Evolutionary conservation across 345 rosid genomes (phyloP), one percentile per base, ranked within the genome.

Genomic region (Trapa incisa): DNA sequence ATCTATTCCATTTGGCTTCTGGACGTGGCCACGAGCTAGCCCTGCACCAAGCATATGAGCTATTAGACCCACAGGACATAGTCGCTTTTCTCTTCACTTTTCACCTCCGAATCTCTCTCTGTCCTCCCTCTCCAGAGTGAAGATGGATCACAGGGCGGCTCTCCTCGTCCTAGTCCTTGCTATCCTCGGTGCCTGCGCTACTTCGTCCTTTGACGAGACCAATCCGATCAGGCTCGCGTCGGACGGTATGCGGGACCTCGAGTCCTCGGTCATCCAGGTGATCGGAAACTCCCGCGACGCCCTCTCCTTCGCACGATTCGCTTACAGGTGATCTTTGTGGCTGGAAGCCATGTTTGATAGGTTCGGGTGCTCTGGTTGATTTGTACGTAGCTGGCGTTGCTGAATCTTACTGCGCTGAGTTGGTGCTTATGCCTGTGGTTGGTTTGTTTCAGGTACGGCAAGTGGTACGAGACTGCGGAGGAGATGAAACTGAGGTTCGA

Each of bases 401-500:
- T 17, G 57, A 67, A 56, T 43, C 47, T 37, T 68, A 65, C 17
- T 8, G n/a, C 39, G 54, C 29, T 64, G 50, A 22, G 17, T 4
- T 39, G 10, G 39, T 36, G 47, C 33, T 22, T 54, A 33, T 0
- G 11, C 3, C 41, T 8, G 29, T 45, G 41, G 37, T 47, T 42
- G 22, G 36, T 17, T 67, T n/a, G 50, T 4, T 68, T 7, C 70
- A 93, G 97, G 79, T 75, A 87, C 67, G 96, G 86, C 68, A 94
- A 87, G 82, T 80, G 35, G 65, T 94, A 91, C 70, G 80, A 85
- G 77, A 84, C 71, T 32, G 80, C 64, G 68, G 87, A 82, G 76
- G 99, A 94, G 81, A 82, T 86, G 60, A 87, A 80, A 79, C 83
- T 80, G 14, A 73, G 97, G 65, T 94, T 89, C 73, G 73, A 79